Percentiles rank a stretch among this genome's conserved stretches.
phyloP scores from a whole-genome alignment of 2,329 filamentous ascomycete species.

The Trichophyton rubrum region DNA sequence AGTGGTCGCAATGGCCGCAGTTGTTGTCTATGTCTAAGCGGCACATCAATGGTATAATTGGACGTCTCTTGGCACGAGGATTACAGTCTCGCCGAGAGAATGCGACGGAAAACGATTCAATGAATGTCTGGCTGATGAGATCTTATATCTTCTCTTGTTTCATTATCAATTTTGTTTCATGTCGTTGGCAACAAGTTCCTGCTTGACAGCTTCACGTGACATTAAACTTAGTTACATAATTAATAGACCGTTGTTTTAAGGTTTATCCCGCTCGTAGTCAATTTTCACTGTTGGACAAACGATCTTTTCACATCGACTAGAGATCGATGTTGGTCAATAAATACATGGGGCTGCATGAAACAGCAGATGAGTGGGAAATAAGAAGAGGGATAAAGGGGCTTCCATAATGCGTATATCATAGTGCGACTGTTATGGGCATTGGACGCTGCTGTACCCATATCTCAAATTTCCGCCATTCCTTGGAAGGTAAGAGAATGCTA shows the following conservation, averaged over 20 bases:
- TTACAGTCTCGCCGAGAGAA: not conserved
- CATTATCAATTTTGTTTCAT: not conserved
- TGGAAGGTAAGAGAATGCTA: not conserved
- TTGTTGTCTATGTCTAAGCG: conserved; percentile 6
- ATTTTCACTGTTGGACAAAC: not conserved
- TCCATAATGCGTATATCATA: not conserved
- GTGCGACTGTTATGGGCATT: not conserved
- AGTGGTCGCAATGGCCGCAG: conserved; percentile 3
- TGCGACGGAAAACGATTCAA: not conserved
- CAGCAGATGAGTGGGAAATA: not conserved
- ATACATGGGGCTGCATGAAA: not conserved
- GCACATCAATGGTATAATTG: not conserved
- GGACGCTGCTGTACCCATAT: not conserved
- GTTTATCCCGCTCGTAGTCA: not conserved
- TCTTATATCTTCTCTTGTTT: too few species aligned
- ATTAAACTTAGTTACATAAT: not conserved
- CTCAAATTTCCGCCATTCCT: not conserved
- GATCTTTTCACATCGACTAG: not conserved
- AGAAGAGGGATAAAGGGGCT: not conserved
- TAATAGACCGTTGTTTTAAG: not conserved
- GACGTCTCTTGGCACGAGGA: too few species aligned
- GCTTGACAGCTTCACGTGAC: not conserved
- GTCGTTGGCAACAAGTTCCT: not conserved
- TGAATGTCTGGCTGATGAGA: too few species aligned
- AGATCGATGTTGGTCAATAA: not conserved